A percentile compares a stretch with the other conserved stretches of the same genome.
Conservation (phyloP, 2,329 filamentous ascomycete genomes). For the Sporothrix schenckii region DNA sequence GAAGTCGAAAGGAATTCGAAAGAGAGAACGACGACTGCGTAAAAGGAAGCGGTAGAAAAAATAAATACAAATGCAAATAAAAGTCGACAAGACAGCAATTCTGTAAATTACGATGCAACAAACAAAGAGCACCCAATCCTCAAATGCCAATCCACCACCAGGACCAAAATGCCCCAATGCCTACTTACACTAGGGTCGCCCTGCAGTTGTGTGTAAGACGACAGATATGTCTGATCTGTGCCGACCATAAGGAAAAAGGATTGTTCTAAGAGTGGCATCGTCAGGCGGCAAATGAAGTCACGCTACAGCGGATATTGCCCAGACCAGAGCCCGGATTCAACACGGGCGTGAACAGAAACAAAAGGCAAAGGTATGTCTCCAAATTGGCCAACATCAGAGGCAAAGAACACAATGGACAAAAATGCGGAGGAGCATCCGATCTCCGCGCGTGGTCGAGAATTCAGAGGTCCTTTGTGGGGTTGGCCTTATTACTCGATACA, state of each 20-base stretch:
- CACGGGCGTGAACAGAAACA: neutral
- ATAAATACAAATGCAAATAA: no score
- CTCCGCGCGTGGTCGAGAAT: conserved; percentile 8
- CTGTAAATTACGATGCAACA: neutral
- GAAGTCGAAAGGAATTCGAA: neutral
- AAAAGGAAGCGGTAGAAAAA: no score
- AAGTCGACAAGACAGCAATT: neutral
- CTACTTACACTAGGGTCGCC: conserved; percentile 5
- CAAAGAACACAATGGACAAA: neutral
- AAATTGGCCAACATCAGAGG: neutral
- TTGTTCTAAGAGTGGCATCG: neutral
- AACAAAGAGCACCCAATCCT: neutral
- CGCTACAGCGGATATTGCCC: neutral
- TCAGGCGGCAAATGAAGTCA: neutral
- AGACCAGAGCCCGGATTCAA: neutral
- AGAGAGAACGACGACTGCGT: no score
- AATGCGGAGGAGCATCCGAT: conserved; percentile 1
- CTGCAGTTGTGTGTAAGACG: neutral
- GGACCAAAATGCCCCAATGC: conserved; percentile 3
- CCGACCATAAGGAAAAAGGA: neutral
- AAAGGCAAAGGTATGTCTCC: no score
- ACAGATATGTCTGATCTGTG: neutral
- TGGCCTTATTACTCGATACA: no score
- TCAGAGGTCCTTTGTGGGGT: neutral
- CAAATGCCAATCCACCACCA: conserved; percentile 19